Percentiles rank a stretch among this genome's conserved stretches.
phyloP scores from a whole-genome alignment of 352 stramenopile genomes.

The Phytophthora pseudosyringae region DNA sequence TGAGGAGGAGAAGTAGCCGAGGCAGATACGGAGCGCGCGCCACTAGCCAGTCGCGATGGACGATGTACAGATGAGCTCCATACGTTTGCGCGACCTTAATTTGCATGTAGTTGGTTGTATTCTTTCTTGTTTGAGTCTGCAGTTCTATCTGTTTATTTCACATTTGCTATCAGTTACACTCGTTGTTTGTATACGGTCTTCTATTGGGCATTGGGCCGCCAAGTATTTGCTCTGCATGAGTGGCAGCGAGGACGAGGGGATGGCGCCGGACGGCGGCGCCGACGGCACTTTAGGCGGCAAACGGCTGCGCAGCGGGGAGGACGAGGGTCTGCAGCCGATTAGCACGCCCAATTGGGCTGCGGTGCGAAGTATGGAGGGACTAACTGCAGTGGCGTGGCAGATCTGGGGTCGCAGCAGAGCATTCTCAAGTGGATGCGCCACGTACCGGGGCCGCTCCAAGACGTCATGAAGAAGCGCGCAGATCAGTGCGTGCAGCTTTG shows the following conservation, averaged over 20 bases:
- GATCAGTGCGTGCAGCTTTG: conserved; percentile 38
- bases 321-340: conserved; percentile 13
- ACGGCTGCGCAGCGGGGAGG: conserved; percentile 24
- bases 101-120: neutral
- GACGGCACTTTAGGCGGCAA: conserved; percentile 20
- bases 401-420: conserved; percentile 65
- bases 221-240: conserved; percentile 17
- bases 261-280: neutral
- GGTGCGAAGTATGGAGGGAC: neutral
- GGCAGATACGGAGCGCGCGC: conserved; percentile 1
- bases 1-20: neutral
- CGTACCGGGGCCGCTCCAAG: conserved; percentile 72
- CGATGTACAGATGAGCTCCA: conserved; percentile 23
- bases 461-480: conserved; percentile 78
- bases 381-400: conserved; percentile 22
- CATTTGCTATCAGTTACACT: conserved; percentile 13
- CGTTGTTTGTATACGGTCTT: conserved; percentile 26
- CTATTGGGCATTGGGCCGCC: neutral
- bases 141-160: too few relatives aligned
- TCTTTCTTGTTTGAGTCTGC: neutral
- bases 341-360: neutral
- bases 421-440: conserved; percentile 83
- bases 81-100: conserved; percentile 2
- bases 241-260: conserved; percentile 26
- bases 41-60: neutral